Percentiles rank a stretch among this genome's conserved stretches.
Evolutionary conservation across 2,329 filamentous ascomycete genomes (phyloP).

Genomic region (Fusarium camptoceras): DNA sequence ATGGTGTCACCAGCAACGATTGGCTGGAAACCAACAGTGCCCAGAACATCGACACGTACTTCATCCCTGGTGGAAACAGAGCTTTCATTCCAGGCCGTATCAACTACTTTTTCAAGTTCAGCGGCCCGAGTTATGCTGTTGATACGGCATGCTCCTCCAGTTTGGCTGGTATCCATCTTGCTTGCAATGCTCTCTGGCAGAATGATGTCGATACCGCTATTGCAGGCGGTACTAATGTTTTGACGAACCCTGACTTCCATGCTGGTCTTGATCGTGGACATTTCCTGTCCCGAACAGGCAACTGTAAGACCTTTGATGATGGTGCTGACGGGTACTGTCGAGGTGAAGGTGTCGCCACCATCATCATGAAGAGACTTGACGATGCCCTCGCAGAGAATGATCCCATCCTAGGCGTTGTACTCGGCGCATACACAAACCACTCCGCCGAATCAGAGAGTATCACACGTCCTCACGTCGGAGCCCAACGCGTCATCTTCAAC

Average conservation of each 20-base stretch:
- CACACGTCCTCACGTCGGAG: slow-evolving; percentile 74
- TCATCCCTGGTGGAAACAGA: slow-evolving; percentile 57
- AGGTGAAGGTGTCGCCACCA: slow-evolving; percentile 59
- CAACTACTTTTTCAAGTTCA: slow-evolving; percentile 84
- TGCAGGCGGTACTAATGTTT: slow-evolving; percentile 77
- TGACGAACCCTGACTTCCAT: slow-evolving; percentile 75
- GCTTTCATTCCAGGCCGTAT: slow-evolving; percentile 70
- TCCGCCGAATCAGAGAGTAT: slow-evolving; percentile 77
- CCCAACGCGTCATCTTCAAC: slow-evolving; percentile 71
- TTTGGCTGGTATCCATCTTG: slow-evolving; percentile 76
- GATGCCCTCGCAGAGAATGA: slow-evolving; percentile 68
- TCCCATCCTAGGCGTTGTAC: slow-evolving; percentile 72
- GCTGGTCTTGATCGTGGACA: slow-evolving; percentile 72
- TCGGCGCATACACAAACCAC: slow-evolving; percentile 75
- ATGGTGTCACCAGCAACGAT: slow-evolving; percentile 81
- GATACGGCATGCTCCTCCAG: slow-evolving; percentile 85
- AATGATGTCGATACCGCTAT: slow-evolving; percentile 85
- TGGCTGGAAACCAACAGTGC: slow-evolving; percentile 82
- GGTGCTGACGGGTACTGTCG: slow-evolving; percentile 70
- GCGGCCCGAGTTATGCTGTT: slow-evolving; percentile 76
- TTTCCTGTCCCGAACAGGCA: slow-evolving; percentile 65
- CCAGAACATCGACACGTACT: slow-evolving; percentile 72
- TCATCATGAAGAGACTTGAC: slow-evolving; percentile 63
- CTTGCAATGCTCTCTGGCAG: slow-evolving; percentile 75
- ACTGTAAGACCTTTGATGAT: slow-evolving; percentile 65